These are phyloP conservation scores for Leccinum disarticulatum DNA, from an alignment of 768 basidiomycete genomes.

Conservation along the genomic window DNA sequence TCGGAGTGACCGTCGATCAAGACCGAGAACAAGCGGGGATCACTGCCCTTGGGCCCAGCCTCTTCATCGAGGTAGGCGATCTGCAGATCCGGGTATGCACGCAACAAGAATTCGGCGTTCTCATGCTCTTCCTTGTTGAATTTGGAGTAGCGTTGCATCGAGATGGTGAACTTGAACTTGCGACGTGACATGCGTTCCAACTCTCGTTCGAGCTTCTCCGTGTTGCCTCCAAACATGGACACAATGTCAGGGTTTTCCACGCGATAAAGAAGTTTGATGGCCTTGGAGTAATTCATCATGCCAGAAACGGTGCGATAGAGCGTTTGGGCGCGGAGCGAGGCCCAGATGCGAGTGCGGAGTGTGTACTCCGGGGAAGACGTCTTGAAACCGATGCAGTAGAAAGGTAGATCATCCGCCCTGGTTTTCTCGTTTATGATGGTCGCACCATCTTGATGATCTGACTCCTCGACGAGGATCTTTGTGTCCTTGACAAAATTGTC, in stretches of 20 bases:
- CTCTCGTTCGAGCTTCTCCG: constrained; percentile 93
- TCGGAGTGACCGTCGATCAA: constrained; percentile 98
- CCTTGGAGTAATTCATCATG: constrained; percentile 99
- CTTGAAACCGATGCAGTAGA: constrained; percentile 99
- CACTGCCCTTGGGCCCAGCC: constrained; percentile 81
- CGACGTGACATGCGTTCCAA: constrained; percentile 94
- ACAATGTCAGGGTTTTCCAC: constrained; percentile 99
- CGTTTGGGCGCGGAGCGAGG: constrained; percentile 95
- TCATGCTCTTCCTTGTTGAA: constrained; percentile 99
- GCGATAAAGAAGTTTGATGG: constrained; percentile 97
- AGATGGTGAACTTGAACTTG: constrained; percentile 98
- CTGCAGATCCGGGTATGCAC: constrained; percentile 97
- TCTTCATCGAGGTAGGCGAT: constrained; percentile 99
- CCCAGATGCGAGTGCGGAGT: constrained; percentile 98
- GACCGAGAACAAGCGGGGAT: constrained; percentile 86
- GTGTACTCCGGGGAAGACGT: constrained; percentile 98
- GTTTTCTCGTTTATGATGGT: constrained; percentile 69
- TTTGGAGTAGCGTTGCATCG: constrained; percentile 99
- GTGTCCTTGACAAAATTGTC: constrained; percentile 99
- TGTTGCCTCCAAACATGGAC: constrained; percentile 93
- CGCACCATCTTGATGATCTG: constrained; percentile 54
- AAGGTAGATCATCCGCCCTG: constrained; percentile 91
- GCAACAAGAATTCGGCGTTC: constrained; percentile 95
- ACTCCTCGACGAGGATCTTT: constrained; percentile 96
- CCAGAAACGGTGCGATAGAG: constrained; percentile 98